phyloP scores from a whole-genome alignment of 2,329 filamentous ascomycete genomes.

The Penicillium sp. region DNA sequence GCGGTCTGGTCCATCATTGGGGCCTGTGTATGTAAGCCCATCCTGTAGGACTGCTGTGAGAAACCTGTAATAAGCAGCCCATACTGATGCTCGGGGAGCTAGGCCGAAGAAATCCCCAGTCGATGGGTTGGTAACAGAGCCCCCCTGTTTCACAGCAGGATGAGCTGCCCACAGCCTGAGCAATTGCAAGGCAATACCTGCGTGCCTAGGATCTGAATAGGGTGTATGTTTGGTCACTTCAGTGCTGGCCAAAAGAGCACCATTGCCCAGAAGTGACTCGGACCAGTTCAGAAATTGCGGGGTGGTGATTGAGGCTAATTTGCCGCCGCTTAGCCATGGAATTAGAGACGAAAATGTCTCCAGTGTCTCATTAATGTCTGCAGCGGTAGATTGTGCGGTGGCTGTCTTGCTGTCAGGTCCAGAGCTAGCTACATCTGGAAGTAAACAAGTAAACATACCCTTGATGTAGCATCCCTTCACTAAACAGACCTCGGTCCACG shows the following conservation, averaged over 20 bases:
- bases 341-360: conserved; percentile 65
- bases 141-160: conserved; percentile 34
- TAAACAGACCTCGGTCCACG: conserved; percentile 80
- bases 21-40: conserved; percentile 37
- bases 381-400: conserved; percentile 45
- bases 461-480: conserved; percentile 76
- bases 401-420: conserved; percentile 34
- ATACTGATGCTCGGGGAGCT: conserved; percentile 55
- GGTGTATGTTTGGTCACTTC: conserved; percentile 35
- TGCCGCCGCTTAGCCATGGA: conserved; percentile 53
- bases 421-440: not conserved
- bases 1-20: conserved; percentile 46
- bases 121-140: conserved; percentile 16
- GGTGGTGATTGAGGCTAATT: conserved; percentile 45
- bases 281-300: conserved; percentile 74
- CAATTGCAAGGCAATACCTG: conserved; percentile 44
- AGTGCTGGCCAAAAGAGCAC: conserved; percentile 66
- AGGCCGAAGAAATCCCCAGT: conserved; percentile 21
- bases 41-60: conserved; percentile 73
- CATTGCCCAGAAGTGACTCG: conserved; percentile 72
- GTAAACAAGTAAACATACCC: conserved; percentile 51
- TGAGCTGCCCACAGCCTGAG: conserved; percentile 50
- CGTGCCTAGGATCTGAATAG: conserved; percentile 24
- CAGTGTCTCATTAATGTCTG: conserved; percentile 57
- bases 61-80: conserved; percentile 80